Base-by-base conservation (phyloP, 331 rosid species). In the Rosa hybrid region DNA sequence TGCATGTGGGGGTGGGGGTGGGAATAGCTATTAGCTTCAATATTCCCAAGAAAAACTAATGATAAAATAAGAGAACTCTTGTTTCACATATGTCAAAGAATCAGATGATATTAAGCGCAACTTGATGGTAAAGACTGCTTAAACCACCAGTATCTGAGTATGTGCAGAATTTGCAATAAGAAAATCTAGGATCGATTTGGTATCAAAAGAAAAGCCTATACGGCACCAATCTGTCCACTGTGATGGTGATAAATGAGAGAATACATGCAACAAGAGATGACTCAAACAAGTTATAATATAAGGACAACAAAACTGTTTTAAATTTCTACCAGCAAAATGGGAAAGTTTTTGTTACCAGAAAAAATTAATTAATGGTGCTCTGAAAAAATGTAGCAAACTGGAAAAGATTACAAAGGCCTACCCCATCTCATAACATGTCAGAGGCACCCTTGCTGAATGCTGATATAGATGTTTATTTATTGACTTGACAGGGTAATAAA, bases 231-330 rank as follows among this genome's bases (percentile, higher is more conserved):
- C 23, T 57, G 30, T n/a, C 23, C 64, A 57, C 64, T 57, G 64
- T 7, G 9, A 57, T 57, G 23, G 39, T 12, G 17, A 51, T 1
- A 51, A 16, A 51, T 51, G 57, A 16, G 64, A 6, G 77, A 81
- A 84, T 89, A 78, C 54, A 3, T 6, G 68, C 41, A 17, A 80
- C 68, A 21, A 20, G 4, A 20, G 62, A 18, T 56, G 62, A 56
- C 25, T 56, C 62, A 56, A 56, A 56, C 25, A 20, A 56, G 12
- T 56, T 74, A 77, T 80, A 21, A 67, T 45, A 78, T 68, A 71
- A 17, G 25, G 27, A 20, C 25, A 56, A 56, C 2, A 11, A 56
- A 20, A 56, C 3, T 56, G 62, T 7, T 2, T 56, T 7, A 0
- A 20, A 18, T 56, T 56, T 56, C 62, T 57, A 12, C 62, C 60